Conservation (phyloP, 306 rosid genomes). For the Corylus heterophylla region DNA sequence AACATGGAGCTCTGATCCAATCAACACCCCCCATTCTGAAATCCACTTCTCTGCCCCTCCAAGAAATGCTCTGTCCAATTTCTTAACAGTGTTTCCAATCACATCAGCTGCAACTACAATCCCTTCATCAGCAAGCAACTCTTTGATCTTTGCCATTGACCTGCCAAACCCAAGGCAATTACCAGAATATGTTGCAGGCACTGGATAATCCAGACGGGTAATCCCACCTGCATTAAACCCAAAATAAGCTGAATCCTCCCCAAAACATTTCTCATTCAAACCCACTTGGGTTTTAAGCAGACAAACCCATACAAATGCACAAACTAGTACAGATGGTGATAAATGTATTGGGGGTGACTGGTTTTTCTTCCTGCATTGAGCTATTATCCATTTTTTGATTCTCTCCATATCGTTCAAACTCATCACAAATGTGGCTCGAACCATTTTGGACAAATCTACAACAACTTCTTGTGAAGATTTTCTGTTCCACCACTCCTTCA, state of each 20-base stretch:
- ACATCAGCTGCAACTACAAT: background rate
- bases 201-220: conserved; percentile 33
- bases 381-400: conserved; percentile 24
- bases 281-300: conserved; percentile 29
- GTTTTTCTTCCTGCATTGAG: conserved; percentile 24
- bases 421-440: conserved; percentile 37
- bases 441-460: conserved; percentile 21
- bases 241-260: conserved; percentile 32
- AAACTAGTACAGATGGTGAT: conserved; percentile 43
- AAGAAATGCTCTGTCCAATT: conserved; percentile 32
- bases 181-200: conserved; percentile 31
- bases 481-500: conserved; percentile 43
- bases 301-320: conserved; percentile 55
- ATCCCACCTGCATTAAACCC: conserved; percentile 57
- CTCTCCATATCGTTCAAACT: conserved; percentile 31
- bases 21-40: conserved; percentile 37
- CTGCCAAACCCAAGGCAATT: conserved; percentile 51
- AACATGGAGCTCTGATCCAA: conserved; percentile 39
- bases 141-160: conserved; percentile 19
- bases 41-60: conserved; percentile 47
- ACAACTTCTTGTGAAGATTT: background rate
- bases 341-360: conserved; percentile 28
- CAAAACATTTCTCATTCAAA: background rate
- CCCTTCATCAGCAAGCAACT: conserved; percentile 42
- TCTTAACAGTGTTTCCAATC: conserved; percentile 35